Evolutionary conservation across 495 filamentous ascomycete species (phyloP).

Genomic region (Xylaria intraflava): DNA sequence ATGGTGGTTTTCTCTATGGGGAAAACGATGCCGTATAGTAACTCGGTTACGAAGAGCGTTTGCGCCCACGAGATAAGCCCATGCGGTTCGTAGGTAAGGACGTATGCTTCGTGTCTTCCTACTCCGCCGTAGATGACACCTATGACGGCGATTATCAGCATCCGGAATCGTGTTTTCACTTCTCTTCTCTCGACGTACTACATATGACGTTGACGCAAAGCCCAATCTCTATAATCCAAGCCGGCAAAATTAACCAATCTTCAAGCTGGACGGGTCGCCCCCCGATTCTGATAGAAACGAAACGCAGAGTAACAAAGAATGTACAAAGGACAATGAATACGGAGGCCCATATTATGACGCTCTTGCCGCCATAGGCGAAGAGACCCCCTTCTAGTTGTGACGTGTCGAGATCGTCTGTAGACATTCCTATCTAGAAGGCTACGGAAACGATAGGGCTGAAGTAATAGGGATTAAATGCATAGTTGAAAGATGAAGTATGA

Average conservation of each 20-base stretch:
- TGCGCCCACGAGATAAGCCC: neutral
- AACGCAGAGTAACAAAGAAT: constrained; percentile 5
- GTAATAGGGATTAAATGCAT: neutral
- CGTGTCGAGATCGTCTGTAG: neutral
- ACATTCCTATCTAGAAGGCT: neutral
- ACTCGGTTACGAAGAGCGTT: constrained; percentile 5
- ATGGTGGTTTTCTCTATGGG: constrained; percentile 24
- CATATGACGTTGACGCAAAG: constrained; percentile 7
- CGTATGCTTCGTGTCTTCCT: constrained; percentile 6
- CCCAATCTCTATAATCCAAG: constrained; percentile 5
- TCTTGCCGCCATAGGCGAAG: neutral
- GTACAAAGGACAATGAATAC: constrained; percentile 7
- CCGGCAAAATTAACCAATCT: constrained; percentile 8
- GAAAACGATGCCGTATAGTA: constrained; percentile 7
- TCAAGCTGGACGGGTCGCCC: constrained; percentile 2
- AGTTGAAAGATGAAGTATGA: neutral
- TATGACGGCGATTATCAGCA: neutral
- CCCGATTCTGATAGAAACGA: constrained; percentile 1
- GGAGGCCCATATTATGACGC: constrained; percentile 3
- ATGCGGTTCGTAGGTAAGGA: neutral
- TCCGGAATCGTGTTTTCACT: neutral
- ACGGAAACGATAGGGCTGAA: neutral
- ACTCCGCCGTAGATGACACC: constrained; percentile 5
- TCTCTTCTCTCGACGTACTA: neutral
- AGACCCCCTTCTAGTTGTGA: constrained; percentile 1